Conservation (phyloP, 2,329 filamentous ascomycete genomes). For the Paraphaeosphaeria sporulosa region DNA sequence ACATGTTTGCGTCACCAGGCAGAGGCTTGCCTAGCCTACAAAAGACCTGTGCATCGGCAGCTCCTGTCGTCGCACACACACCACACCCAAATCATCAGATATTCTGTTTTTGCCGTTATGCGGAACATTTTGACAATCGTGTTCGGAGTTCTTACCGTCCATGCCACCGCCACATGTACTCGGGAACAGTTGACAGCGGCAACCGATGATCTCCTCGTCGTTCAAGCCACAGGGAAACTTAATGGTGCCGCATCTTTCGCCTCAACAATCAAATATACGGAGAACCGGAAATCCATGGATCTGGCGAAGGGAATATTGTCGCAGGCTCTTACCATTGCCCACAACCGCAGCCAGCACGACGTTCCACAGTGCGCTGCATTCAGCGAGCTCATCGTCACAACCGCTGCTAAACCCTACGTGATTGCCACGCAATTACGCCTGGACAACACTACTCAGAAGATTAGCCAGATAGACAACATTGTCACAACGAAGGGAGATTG, state of each 20-base stretch:
- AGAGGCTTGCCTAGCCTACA: background rate
- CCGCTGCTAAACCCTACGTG: conserved; percentile 35
- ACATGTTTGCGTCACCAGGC: background rate
- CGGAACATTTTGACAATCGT: conserved; percentile 7
- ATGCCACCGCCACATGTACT: conserved; percentile 30
- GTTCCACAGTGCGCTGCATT: conserved; percentile 36
- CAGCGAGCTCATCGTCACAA: conserved; percentile 38
- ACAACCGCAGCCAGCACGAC: conserved; percentile 37
- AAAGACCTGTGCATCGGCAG: background rate
- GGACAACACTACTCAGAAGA: conserved; percentile 30
- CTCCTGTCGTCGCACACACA: background rate
- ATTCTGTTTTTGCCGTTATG: conserved; percentile 15
- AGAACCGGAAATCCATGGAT: conserved; percentile 35
- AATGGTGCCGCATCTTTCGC: conserved; percentile 25
- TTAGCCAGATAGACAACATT: conserved; percentile 35
- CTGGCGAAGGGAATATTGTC: conserved; percentile 31
- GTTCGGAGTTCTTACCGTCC: conserved; percentile 17
- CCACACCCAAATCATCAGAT: background rate
- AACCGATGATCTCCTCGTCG: conserved; percentile 28
- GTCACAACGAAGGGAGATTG: conserved; percentile 40
- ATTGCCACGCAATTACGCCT: conserved; percentile 37
- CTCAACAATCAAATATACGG: conserved; percentile 28
- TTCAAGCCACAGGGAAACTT: conserved; percentile 33
- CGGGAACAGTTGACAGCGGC: conserved; percentile 27
- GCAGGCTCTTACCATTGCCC: conserved; percentile 32